phyloP scores from a whole-genome alignment of 1,284 basidiomycete genomes.

The Cystobasidium sp. region DNA sequence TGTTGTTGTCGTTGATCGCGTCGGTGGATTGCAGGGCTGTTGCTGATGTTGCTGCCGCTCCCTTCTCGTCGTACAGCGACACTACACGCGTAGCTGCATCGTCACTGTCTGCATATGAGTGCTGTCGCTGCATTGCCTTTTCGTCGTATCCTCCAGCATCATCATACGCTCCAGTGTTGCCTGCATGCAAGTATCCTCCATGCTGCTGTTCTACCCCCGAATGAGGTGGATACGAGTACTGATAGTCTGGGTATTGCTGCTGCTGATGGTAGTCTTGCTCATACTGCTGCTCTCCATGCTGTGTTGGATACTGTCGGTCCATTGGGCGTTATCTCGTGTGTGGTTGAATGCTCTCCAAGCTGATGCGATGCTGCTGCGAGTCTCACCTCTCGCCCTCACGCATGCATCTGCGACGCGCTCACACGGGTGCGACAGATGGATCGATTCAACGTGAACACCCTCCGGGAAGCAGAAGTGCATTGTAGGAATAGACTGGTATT shows the following conservation, averaged over 20 bases:
- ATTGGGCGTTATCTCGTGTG: too few relatives aligned
- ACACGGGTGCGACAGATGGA: too few relatives aligned
- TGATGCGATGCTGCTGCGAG: too few relatives aligned
- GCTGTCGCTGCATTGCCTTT: slow-evolving; percentile 9
- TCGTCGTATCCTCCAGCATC: slow-evolving; percentile 13
- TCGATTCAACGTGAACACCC: too few relatives aligned
- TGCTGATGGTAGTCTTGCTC: slow-evolving; percentile 22
- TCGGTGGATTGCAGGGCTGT: background rate
- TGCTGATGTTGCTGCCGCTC: background rate
- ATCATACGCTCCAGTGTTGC: background rate
- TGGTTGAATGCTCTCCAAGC: too few relatives aligned
- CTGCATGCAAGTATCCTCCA: slow-evolving; percentile 2
- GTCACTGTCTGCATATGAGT: slow-evolving; percentile 19
- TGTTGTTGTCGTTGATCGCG: background rate
- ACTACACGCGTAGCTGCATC: slow-evolving; percentile 11
- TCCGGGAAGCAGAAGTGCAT: too few relatives aligned
- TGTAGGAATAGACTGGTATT: too few relatives aligned
- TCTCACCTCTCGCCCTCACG: too few relatives aligned
- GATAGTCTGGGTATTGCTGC: slow-evolving; percentile 14
- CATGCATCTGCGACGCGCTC: too few relatives aligned
- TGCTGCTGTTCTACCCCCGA: background rate
- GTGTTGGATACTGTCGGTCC: slow-evolving; percentile 11
- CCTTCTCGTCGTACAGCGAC: slow-evolving; percentile 37
- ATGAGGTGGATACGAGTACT: slow-evolving; percentile 19
- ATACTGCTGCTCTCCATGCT: too few relatives aligned